Evolutionary conservation across 768 basidiomycete species (phyloP), one percentile per base, ranked within the genome.

Genomic region (Piloderma croceum): DNA sequence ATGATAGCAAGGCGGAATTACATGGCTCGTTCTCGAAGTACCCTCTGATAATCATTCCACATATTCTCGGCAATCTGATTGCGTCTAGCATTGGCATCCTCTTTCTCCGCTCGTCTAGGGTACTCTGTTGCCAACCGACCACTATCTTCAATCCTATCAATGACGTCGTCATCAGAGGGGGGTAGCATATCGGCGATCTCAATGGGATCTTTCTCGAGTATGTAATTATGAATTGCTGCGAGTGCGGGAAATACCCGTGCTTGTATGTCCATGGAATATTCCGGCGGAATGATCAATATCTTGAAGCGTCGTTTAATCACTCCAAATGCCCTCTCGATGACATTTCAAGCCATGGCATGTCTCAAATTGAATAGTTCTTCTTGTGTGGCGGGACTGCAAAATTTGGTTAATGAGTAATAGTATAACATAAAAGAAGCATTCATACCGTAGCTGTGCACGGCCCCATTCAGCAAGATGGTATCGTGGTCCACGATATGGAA

Each of bases 381-480:
- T 1, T 17, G 4, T 32, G 43, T 51, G 2, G 3, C 7, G 0
- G 50, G 56, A 21, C 56, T 54, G 20, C 11, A 5, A 44, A 13
- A 15, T n/a, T n/a, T n/a, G n/a, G n/a, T n/a, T n/a, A n/a, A n/a
- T n/a, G n/a, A n/a, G n/a, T n/a, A n/a, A n/a, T n/a, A n/a, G n/a
- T n/a, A n/a, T n/a, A n/a, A n/a, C n/a, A n/a, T n/a, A n/a, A n/a
- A n/a, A n/a, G n/a, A 6, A 17, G 36, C 15, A 3, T 10, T 20
- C 37, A 34, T 40, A 46, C 50, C 43, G 9, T n/a, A 32, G 17
- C 11, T 23, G 23, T 4, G 47, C 39, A 4, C 37, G 34, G 17
- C 36, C 41, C 62, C 64, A 69, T 39, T 68, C 61, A 7, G 47
- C 47, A 29, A 68, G 51, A 36, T 70, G 64, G 48, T 71, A 70